A percentile compares a stretch with the other conserved stretches of the same genome.
Conservation (phyloP, 2,329 filamentous ascomycete genomes). For the Aspergillus phoenicis region DNA sequence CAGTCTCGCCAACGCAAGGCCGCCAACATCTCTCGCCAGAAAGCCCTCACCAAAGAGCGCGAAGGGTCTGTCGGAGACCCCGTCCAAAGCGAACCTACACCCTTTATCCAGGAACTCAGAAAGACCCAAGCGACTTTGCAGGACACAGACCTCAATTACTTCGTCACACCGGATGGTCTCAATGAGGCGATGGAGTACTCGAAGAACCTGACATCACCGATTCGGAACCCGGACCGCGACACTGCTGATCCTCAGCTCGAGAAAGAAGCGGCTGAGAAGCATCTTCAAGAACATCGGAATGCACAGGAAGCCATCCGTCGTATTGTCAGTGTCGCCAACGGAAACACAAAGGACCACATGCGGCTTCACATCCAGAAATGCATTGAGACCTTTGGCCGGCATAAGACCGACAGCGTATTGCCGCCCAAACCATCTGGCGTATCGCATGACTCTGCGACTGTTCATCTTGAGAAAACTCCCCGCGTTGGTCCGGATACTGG, state of each 20-base stretch:
- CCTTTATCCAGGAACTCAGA: slow-evolving; percentile 65
- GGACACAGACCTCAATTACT: slow-evolving; percentile 68
- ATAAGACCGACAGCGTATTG: slow-evolving; percentile 77
- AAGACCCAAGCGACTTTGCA: slow-evolving; percentile 22
- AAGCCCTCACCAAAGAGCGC: slow-evolving; percentile 67
- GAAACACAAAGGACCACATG: slow-evolving; percentile 74
- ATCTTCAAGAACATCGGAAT: slow-evolving; percentile 62
- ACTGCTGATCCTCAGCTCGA: slow-evolving; percentile 43
- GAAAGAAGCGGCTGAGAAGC: slow-evolving; percentile 44
- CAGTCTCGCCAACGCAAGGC: slow-evolving; percentile 82
- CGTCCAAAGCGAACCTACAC: slow-evolving; percentile 74
- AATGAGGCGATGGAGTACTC: slow-evolving; percentile 67
- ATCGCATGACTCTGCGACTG: slow-evolving; percentile 45
- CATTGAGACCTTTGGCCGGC: slow-evolving; percentile 84
- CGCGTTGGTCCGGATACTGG: slow-evolving; percentile 91
- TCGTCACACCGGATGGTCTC: slow-evolving; percentile 69
- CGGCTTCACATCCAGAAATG: slow-evolving; percentile 83
- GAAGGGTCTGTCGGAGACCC: slow-evolving; percentile 72
- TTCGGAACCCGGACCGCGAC: slow-evolving; percentile 33
- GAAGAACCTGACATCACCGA: slow-evolving; percentile 59
- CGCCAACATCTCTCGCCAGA: slow-evolving; percentile 75
- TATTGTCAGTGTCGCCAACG: slow-evolving; percentile 77
- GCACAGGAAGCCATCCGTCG: slow-evolving; percentile 75
- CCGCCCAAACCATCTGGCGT: slow-evolving; percentile 58
- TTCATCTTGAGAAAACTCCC: slow-evolving; percentile 52